These are phyloP conservation scores for Podospora didyma DNA, from an alignment of 495 filamentous ascomycete species.

Conservation along the genomic window DNA sequence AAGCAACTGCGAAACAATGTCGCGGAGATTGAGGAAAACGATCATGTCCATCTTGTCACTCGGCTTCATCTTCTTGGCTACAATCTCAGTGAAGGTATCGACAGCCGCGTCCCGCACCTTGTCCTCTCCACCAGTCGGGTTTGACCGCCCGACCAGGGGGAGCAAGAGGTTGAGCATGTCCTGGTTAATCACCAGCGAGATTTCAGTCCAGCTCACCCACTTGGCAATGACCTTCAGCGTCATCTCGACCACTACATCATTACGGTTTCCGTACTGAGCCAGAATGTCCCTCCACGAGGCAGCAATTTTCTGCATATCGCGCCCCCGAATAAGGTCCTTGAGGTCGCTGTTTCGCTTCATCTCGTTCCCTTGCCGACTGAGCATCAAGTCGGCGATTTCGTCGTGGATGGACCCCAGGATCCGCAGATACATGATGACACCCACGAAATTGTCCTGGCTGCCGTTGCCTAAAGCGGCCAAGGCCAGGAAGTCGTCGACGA, in stretches of 20 bases:
- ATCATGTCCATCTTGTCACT: slow-evolving; percentile 93
- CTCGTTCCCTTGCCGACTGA: slow-evolving; percentile 70
- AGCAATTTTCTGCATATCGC: slow-evolving; percentile 83
- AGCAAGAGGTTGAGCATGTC: slow-evolving; percentile 79
- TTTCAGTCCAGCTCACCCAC: slow-evolving; percentile 99
- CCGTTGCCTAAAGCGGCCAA: slow-evolving; percentile 57
- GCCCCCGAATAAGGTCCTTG: slow-evolving; percentile 80
- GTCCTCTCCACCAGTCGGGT: slow-evolving; percentile 50
- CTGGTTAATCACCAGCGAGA: slow-evolving; percentile 85
- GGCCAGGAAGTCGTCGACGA: slow-evolving; percentile 80
- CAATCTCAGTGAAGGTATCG: slow-evolving; percentile 89
- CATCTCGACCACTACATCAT: slow-evolving; percentile 75
- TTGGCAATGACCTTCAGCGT: slow-evolving; percentile 82
- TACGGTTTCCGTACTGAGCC: slow-evolving; percentile 67
- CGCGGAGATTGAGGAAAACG: slow-evolving; percentile 75
- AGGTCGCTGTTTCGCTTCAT: slow-evolving; percentile 74
- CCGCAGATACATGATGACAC: slow-evolving; percentile 83
- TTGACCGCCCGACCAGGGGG: slow-evolving; percentile 64
- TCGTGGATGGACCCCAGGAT: slow-evolving; percentile 87
- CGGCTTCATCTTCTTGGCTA: slow-evolving; percentile 95
- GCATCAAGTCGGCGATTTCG: slow-evolving; percentile 88
- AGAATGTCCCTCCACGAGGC: slow-evolving; percentile 89
- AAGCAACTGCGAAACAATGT: slow-evolving; percentile 77
- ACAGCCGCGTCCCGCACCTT: slow-evolving; percentile 82
- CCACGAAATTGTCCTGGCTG: slow-evolving; percentile 61